These are phyloP conservation scores for Backusella sp. DNA, from an alignment of 192 early-diverging fungal genomes.

Conservation along the genomic window DNA sequence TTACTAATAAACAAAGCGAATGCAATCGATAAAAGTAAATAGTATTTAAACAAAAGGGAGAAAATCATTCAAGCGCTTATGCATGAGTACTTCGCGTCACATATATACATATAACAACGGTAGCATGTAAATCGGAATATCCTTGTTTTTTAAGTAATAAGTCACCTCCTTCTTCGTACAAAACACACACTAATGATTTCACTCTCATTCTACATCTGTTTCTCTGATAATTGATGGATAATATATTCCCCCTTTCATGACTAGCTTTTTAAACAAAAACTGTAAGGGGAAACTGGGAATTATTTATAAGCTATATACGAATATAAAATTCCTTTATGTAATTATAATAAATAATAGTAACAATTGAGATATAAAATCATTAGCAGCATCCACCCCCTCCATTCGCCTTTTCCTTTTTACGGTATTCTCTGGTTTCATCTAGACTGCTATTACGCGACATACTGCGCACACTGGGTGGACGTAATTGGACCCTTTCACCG, in stretches of 20 bases:
- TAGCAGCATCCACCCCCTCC: conserved; percentile 40
- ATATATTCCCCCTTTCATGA: not conserved
- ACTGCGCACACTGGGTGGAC: conserved; percentile 46
- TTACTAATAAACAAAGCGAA: not conserved
- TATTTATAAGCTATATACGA: not conserved
- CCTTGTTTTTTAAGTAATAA: not conserved
- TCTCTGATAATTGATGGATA: not conserved
- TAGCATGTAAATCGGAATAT: not conserved
- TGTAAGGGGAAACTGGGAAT: not conserved
- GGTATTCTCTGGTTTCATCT: conserved; percentile 36
- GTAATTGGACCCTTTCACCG: conserved; percentile 30
- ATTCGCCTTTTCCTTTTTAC: conserved; percentile 41
- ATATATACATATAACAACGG: not conserved
- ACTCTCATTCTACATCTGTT: not conserved
- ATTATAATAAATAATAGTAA: not conserved
- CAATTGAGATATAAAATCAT: not conserved
- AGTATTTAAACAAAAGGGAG: not conserved
- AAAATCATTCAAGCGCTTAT: not conserved
- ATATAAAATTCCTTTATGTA: not conserved
- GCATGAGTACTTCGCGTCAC: conserved; percentile 3
- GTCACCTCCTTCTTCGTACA: not conserved
- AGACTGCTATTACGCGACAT: conserved; percentile 28
- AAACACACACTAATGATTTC: not conserved
- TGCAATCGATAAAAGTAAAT: not conserved
- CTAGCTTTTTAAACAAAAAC: not conserved